Base-by-base conservation (phyloP, 164 flowering plant species). In the Platanus orientalis region DNA sequence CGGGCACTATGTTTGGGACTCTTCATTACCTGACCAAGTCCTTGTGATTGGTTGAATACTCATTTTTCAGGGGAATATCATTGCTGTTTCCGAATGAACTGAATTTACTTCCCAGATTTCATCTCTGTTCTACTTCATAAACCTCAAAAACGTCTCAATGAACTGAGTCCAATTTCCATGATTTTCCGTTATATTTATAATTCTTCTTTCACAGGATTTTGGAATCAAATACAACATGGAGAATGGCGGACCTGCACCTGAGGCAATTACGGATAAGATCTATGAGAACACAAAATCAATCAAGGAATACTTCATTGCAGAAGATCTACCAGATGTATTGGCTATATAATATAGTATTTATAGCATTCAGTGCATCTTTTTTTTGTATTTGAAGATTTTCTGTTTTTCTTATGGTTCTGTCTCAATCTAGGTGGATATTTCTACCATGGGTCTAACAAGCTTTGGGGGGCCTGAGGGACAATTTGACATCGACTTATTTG, bases 211-310 rank as follows among this genome's bases (percentile, higher is more conserved):
- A 34, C 85, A 94, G 97, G 99, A 94, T 74, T 94, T 91, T 81
- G 99, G 99, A 63, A 85, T 94, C 55, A 94, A 94, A 76, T 91
- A 94, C 71, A 94, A 94, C 83, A 94, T 94, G 99, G 99, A 84
- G 81, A 95, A 92, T 77, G 97, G 99, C 60, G 97, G 97, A 59
- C 97, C 99, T 67, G 99, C 99, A 72, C 97, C 97, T 0, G 99
- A 95, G 78, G 80, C 78, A 64, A 84, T 92, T 53, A 95, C 97
- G 20, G 90, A 95, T 62, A 90, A 88, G 80, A 95, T 95, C 51
- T 88, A 76, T 74, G 85, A 81, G 71, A 92, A 90, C 76, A 90
- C 99, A 21, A 90, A 75, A 64, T 79, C 94, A 57, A 88, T 95
- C 57, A 84, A 79, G 62, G 99, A 95, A 65, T 95, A 92, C 75